phyloP scores from a whole-genome alignment of 352 stramenopile species.

The Phytophthora tubulina region DNA sequence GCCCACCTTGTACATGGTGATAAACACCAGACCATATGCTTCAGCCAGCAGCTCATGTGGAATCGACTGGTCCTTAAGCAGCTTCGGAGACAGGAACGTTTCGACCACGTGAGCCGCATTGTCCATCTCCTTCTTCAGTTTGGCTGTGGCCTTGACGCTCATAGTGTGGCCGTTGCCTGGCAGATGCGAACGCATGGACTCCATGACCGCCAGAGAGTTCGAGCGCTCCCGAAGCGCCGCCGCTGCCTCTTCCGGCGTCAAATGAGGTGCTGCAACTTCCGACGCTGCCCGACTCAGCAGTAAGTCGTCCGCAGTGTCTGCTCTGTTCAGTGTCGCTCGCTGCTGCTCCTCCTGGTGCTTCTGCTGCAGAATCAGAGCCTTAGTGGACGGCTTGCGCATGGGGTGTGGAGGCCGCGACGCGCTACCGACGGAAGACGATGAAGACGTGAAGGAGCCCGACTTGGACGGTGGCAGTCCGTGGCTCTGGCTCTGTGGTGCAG shows the following conservation, averaged over 20 bases:
- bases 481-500: background rate
- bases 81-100: constrained; percentile 74
- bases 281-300: constrained; percentile 42
- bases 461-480: constrained; percentile 21
- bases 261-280: background rate
- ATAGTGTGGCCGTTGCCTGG: constrained; percentile 55
- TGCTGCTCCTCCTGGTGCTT: constrained; percentile 40
- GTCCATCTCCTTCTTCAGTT: constrained; percentile 74
- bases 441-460: constrained; percentile 18
- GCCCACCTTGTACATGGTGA: constrained; percentile 86
- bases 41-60: constrained; percentile 76
- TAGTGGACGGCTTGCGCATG: constrained; percentile 51
- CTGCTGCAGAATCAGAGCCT: constrained; percentile 61
- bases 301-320: constrained; percentile 52
- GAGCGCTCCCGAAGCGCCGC: constrained; percentile 64
- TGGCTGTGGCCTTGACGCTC: constrained; percentile 60
- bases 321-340: constrained; percentile 42
- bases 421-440: constrained; percentile 24
- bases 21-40: constrained; percentile 79
- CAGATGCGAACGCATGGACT: constrained; percentile 41
- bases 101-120: constrained; percentile 74
- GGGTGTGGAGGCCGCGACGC: constrained; percentile 24
- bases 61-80: constrained; percentile 88
- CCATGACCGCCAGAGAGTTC: constrained; percentile 60
- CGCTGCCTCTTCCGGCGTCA: constrained; percentile 33